Conservation (phyloP, 352 stramenopile species). For the Pythium plurisporium region DNA sequence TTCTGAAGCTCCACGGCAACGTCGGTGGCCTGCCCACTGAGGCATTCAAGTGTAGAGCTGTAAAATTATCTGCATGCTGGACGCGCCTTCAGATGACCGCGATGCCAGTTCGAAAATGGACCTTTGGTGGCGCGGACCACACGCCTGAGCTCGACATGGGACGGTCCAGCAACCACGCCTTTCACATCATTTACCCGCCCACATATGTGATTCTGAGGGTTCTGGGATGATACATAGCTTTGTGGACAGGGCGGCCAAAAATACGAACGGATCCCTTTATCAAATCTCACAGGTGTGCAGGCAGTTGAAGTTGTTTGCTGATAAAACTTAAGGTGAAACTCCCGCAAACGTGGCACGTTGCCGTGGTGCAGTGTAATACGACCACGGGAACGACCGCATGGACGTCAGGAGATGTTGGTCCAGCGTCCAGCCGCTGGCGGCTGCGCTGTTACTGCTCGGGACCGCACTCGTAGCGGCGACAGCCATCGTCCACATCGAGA, state of each 20-base stretch:
- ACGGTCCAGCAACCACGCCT: not conserved
- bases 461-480: not conserved
- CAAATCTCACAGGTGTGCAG: not conserved
- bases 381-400: too few species aligned
- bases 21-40: too few species aligned
- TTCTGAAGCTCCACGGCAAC: too few species aligned
- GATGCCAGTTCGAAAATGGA: too few species aligned
- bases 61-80: too few species aligned
- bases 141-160: not conserved
- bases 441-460: slow-evolving; percentile 5
- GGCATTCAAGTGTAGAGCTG: too few species aligned
- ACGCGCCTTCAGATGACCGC: too few species aligned
- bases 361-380: too few species aligned
- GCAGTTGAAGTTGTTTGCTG: slow-evolving; percentile 1
- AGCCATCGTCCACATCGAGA: not conserved
- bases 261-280: slow-evolving; percentile 11
- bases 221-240: not conserved
- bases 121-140: too few species aligned
- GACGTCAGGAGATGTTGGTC: not conserved
- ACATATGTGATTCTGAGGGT: not conserved
- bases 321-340: too few species aligned
- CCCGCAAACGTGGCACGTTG: too few species aligned
- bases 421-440: not conserved
- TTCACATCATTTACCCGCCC: not conserved
- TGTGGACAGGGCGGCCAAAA: slow-evolving; percentile 4